Evolutionary conservation across 2,329 filamentous ascomycete genomes (phyloP), one percentile per base, ranked within the genome.

Genomic region (Ophiostoma australiae): DNA sequence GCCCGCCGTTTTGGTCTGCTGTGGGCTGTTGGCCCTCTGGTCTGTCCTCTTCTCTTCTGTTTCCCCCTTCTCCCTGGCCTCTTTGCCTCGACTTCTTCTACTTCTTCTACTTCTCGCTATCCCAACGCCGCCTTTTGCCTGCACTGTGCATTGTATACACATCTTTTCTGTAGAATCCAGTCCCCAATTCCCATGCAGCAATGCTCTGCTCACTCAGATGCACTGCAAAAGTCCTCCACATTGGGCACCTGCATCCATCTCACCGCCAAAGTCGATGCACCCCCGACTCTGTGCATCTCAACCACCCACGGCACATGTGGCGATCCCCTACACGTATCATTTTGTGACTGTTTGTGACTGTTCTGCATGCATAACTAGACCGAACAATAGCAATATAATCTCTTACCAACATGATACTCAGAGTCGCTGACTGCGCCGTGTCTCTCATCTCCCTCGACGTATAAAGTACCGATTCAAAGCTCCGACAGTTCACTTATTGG

Each of bases 241-340:
- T 66, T 66, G 63, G 63, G 63, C 63, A 66, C 63, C 63, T 39
- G 63, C 63, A 66, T 39, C 52, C 63, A 66, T 37, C 63, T 66
- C 63, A 66, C 63, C 63, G 63, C 63, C 63, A 66, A 39, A 63
- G 27, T 63, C 58, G 27, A 63, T 63, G 58, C 58, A 63, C n/a
- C 58, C 58, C 58, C 58, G 58, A 63, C 58, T 33, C 48, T 63
- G 58, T 63, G 27, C 58, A 63, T 63, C 58, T 31, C 58, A 63
- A 55, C 52, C 52, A 55, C 20, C 23, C 23, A 55, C n/a, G 20
- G 58, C 27, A 58, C 52, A 58, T 58, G 52, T 27, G 52, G 52
- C 52, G 52, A 58, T 58, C 52, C 23, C 23, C 52, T 27, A 58
- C 23, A 23, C 52, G n/a, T 58, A 27, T 27, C 23, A 27, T 27